Percentiles rank a stretch among this genome's conserved stretches.
phyloP scores from a whole-genome alignment of 2,329 filamentous ascomycete genomes.

The Cladophialophora carrionii region DNA sequence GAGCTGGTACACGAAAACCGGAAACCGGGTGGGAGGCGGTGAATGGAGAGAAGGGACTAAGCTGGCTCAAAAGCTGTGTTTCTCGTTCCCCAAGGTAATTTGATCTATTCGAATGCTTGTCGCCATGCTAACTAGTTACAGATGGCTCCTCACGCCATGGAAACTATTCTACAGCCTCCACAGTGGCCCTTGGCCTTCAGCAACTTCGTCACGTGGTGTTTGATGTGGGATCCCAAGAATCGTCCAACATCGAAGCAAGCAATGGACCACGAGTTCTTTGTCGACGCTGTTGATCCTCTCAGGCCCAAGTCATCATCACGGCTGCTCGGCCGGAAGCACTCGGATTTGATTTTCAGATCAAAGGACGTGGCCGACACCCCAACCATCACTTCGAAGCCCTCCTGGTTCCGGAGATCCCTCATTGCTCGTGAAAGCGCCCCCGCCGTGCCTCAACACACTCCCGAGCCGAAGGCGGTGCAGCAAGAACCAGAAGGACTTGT shows the following conservation, averaged over 20 bases:
- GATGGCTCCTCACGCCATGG: slow-evolving; percentile 97
- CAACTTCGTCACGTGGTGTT: slow-evolving; percentile 95
- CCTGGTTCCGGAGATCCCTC: slow-evolving; percentile 95
- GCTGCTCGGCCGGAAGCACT: slow-evolving; percentile 86
- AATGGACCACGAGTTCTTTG: slow-evolving; percentile 92
- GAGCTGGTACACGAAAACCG: slow-evolving; percentile 95
- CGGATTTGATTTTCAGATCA: slow-evolving; percentile 71
- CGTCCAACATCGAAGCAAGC: slow-evolving; percentile 91
- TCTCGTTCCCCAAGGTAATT: slow-evolving; percentile 84
- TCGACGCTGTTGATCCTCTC: slow-evolving; percentile 87
- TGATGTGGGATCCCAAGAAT: slow-evolving; percentile 97
- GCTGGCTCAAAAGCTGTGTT: slow-evolving; percentile 91
- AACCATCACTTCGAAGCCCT: slow-evolving; percentile 75
- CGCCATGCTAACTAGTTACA: slow-evolving; percentile 45
- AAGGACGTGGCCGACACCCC: slow-evolving; percentile 66
- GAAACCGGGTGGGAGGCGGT: slow-evolving; percentile 83
- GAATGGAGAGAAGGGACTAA: slow-evolving; percentile 96
- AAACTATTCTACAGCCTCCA: slow-evolving; percentile 84
- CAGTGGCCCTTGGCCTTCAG: slow-evolving; percentile 89
- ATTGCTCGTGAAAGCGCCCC: slow-evolving; percentile 76
- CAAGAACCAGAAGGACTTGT: slow-evolving; percentile 49
- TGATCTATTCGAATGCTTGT: slow-evolving; percentile 24
- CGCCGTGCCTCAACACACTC: slow-evolving; percentile 53
- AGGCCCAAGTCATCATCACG: slow-evolving; percentile 88
- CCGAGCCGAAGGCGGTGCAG: slow-evolving; percentile 47